A percentile compares a stretch with the other conserved stretches of the same genome.
Conservation (phyloP, 805 yeast genomes). For the Hanseniaspora jakobsenii region DNA sequence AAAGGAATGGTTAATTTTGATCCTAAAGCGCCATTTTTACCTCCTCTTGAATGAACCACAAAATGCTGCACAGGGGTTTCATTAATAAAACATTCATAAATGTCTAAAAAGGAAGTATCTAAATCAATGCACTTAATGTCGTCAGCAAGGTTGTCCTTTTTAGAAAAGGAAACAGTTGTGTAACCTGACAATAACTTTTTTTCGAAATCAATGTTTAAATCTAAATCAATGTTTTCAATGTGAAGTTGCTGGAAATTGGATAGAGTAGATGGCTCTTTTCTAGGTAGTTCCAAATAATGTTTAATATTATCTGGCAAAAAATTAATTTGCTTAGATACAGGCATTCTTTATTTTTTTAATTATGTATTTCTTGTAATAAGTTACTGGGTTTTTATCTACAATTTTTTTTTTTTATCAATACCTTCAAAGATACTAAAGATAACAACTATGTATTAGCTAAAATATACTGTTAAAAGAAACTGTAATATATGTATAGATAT, state of each 20-base stretch:
- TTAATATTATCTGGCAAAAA: conserved; percentile 10
- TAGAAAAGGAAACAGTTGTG: conserved; percentile 37
- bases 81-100: conserved; percentile 30
- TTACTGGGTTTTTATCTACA: too few species aligned
- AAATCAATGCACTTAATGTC: conserved; percentile 34
- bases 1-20: conserved; percentile 36
- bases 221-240: conserved; percentile 41
- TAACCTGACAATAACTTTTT: conserved; percentile 41
- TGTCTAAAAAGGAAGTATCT: conserved; percentile 55
- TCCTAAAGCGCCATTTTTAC: conserved; percentile 42
- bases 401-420: too few species aligned
- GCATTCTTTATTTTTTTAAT: not conserved
- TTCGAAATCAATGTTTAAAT: conserved; percentile 45
- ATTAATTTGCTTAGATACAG: not conserved
- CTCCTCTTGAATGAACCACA: conserved; percentile 8
- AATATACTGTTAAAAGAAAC: too few species aligned
- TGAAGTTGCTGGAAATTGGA: conserved; percentile 52
- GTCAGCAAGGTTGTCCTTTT: conserved; percentile 17
- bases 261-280: conserved; percentile 58
- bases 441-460: too few species aligned
- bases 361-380: too few species aligned
- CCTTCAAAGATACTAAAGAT: too few species aligned
- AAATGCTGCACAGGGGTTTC: conserved; percentile 33
- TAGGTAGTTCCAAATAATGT: conserved; percentile 9
- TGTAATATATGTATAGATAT: too few species aligned